Evolutionary conservation across 2,329 filamentous ascomycete species (phyloP), one percentile per base, ranked within the genome.

Genomic region (Plectosphaerella cucumerina): DNA sequence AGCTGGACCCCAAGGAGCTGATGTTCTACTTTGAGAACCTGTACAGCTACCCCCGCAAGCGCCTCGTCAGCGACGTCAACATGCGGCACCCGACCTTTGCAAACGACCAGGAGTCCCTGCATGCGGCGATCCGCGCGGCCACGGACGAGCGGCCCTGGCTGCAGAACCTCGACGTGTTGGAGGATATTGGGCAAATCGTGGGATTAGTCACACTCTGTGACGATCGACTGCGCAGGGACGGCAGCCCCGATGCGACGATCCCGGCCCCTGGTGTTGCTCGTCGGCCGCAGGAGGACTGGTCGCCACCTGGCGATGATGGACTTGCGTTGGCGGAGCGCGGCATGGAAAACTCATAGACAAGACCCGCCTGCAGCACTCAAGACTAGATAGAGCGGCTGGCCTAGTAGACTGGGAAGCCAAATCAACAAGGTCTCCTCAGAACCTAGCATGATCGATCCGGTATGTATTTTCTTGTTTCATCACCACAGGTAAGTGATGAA

Each of bases 1-100:
- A 81, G 63, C 67, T 82, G 8, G 66, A 70, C 5, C 79, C 79
- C 0, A 62, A 69, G 11, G 68, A 77, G 50, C 67, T 82, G n/a
- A 69, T 78, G 55, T 65, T 74, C 53, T 70, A 80, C 50, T 69
- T 81, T 42, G 68, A 73, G 23, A 70, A 73, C 49, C 70, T 70
- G 17, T 73, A 74, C 58, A 69, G 65, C 49, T 77, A 74, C 42
- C 71, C 72, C 20, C 74, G 72, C 45, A 64, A 63, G 26, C 71
- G 71, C 10, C 70, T 80, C 9, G 68, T 80, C 11, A 57, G 60
- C 5, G 70, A 72, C 49, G 66, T 77, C 4, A 68, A 65, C 6
- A 56, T 68, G 4, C 65, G 65, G 11, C 70, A 72, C 18, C 70
- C 71, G 3, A 64, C 65, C 41, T 74, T 81, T 45, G 69, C 67